phyloP scores from a whole-genome alignment of 1,284 basidiomycete species.

The Trametes sp. region DNA sequence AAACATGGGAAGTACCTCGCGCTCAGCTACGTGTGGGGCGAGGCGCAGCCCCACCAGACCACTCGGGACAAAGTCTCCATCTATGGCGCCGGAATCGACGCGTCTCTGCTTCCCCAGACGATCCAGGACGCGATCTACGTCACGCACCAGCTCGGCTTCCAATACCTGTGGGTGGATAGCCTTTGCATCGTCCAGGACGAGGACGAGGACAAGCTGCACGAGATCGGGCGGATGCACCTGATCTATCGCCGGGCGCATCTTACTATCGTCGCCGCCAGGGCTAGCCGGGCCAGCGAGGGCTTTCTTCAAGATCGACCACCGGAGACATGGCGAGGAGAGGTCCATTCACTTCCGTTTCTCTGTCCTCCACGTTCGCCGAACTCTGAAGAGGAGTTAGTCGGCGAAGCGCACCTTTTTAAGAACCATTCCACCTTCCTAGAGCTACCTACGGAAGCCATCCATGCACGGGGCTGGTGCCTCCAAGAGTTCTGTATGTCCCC shows the following conservation, averaged over 20 bases:
- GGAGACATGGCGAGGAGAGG: too few relatives aligned
- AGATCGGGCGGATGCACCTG: constrained; percentile 4
- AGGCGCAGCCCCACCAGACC: constrained; percentile 13
- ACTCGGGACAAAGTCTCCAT: background rate
- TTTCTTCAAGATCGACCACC: constrained; percentile 11
- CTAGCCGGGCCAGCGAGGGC: background rate
- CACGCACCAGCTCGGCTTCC: constrained; percentile 5
- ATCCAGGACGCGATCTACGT: constrained; percentile 11
- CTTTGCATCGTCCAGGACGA: constrained; percentile 15
- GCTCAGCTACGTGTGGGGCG: constrained; percentile 29
- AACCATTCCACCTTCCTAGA: background rate
- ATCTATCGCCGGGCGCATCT: constrained; percentile 9
- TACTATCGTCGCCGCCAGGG: constrained; percentile 13
- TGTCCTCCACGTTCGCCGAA: background rate
- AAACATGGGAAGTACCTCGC: constrained; percentile 8
- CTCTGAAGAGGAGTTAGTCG: background rate
- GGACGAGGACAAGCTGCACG: constrained; percentile 3
- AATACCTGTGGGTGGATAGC: constrained; percentile 9
- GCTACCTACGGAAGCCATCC: constrained; percentile 1
- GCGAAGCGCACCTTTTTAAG: constrained; percentile 9
- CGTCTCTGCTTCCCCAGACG: background rate
- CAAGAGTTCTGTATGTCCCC: constrained; percentile 22
- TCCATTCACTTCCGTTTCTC: background rate
- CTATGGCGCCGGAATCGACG: background rate
- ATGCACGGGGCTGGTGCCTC: constrained; percentile 26